Percentiles rank a stretch among this genome's conserved stretches.
phyloP scores from a whole-genome alignment of 2,329 filamentous ascomycete species.

The Shiraia sp. region DNA sequence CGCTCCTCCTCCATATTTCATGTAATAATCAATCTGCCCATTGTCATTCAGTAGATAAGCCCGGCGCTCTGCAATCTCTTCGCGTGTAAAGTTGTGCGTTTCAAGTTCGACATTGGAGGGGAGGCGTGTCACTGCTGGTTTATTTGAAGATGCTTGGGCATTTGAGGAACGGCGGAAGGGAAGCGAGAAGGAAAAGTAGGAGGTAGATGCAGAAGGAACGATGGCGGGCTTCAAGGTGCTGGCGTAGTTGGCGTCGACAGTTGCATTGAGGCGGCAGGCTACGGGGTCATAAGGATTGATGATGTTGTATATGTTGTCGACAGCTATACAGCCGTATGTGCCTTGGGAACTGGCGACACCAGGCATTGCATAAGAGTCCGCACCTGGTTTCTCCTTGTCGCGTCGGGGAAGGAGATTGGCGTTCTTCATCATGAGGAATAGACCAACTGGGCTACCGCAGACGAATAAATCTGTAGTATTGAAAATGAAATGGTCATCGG shows the following conservation, averaged over 20 bases:
- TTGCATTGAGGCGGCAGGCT: conserved; percentile 88
- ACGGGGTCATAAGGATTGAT: conserved; percentile 79
- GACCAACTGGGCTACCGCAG: conserved; percentile 85
- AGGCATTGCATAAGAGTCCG: conserved; percentile 58
- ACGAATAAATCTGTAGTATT: conserved; percentile 88
- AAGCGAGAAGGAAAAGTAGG: conserved; percentile 47
- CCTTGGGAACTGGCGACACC: conserved; percentile 77
- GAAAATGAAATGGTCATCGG: conserved; percentile 73
- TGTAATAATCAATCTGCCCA: conserved; percentile 89
- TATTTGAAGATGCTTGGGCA: conserved; percentile 31
- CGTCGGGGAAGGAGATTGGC: conserved; percentile 73
- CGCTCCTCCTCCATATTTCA: conserved; percentile 81
- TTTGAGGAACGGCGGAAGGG: conserved; percentile 45
- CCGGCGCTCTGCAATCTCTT: conserved; percentile 89
- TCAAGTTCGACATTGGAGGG: conserved; percentile 77
- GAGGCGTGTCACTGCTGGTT: conserved; percentile 43
- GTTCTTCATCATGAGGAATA: conserved; percentile 86
- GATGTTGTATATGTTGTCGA: conserved; percentile 97
- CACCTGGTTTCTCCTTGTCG: conserved; percentile 74
- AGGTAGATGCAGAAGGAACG: conserved; percentile 71
- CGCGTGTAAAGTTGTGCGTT: conserved; percentile 89
- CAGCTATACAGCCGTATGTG: conserved; percentile 84
- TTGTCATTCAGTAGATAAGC: conserved; percentile 92
- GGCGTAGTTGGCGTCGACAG: conserved; percentile 81
- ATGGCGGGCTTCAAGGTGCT: conserved; percentile 74